phyloP scores from a whole-genome alignment of 768 basidiomycete genomes.

The Pleurotus eryngii region DNA sequence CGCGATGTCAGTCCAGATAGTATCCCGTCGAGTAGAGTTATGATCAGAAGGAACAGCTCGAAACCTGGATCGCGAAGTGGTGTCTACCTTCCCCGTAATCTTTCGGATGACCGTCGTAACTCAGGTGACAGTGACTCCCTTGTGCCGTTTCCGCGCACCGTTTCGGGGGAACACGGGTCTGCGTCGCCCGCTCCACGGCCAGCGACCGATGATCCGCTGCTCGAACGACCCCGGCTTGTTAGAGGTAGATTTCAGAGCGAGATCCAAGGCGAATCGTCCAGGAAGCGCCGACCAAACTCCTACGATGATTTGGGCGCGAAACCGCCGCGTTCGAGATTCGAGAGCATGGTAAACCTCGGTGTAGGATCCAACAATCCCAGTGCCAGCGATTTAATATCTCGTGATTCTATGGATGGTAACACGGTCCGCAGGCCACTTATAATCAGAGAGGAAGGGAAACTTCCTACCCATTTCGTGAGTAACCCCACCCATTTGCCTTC shows the following conservation, averaged over 20 bases:
- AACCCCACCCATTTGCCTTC: conserved; percentile 7
- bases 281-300: conserved; percentile 60
- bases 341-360: conserved; percentile 68
- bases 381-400: conserved; percentile 62
- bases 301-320: conserved; percentile 63
- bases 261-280: conserved; percentile 51
- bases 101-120: conserved; percentile 27
- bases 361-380: conserved; percentile 48
- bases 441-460: conserved; percentile 78
- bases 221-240: conserved; percentile 38
- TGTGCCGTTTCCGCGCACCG: conserved; percentile 66
- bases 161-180: conserved; percentile 47
- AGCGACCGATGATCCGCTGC: conserved; percentile 27
- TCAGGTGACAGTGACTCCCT: conserved; percentile 32
- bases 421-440: conserved; percentile 66
- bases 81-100: conserved; percentile 40
- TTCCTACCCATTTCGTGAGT: conserved; percentile 80
- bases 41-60: conserved; percentile 57
- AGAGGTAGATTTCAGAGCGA: conserved; percentile 77
- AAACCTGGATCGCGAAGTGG: conserved; percentile 47
- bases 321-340: conserved; percentile 60
- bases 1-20: conserved; percentile 62
- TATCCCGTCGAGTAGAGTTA: conserved; percentile 37
- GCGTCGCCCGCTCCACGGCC: conserved; percentile 40
- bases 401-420: conserved; percentile 64